Conservation (phyloP, 208 protist species). For the Vickermania ingenoplastis region DNA sequence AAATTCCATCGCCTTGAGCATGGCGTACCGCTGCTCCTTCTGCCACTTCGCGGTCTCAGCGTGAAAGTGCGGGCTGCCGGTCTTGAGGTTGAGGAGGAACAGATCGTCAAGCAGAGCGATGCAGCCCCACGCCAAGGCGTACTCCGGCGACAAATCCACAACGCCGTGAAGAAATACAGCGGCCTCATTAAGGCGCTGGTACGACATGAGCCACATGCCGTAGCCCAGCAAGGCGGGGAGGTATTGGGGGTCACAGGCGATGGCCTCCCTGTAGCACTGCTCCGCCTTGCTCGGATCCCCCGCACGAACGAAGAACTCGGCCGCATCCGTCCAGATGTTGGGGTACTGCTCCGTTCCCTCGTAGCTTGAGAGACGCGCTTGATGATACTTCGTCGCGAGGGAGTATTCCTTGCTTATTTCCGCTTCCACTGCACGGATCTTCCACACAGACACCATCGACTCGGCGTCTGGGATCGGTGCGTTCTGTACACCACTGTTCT, state of each 20-base stretch:
- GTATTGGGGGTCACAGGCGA: conserved; percentile 51
- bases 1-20: conserved; percentile 33
- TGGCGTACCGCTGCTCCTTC: conserved; percentile 38
- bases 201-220: conserved; percentile 68
- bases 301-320: conserved; percentile 60
- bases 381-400: conserved; percentile 60
- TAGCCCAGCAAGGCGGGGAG: conserved; percentile 64
- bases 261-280: conserved; percentile 84
- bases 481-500: background rate
- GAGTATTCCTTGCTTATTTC: conserved; percentile 53
- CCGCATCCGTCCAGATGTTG: conserved; percentile 65
- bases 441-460: conserved; percentile 19
- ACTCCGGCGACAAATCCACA: conserved; percentile 36
- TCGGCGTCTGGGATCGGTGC: background rate
- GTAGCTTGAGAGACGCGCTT: conserved; percentile 54
- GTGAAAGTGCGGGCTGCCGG: conserved; percentile 29
- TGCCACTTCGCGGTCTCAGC: conserved; percentile 36
- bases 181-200: conserved; percentile 69
- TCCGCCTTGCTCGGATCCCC: conserved; percentile 75
- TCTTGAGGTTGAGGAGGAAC: conserved; percentile 28
- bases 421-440: conserved; percentile 69
- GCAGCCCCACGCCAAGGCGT: conserved; percentile 57
- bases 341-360: conserved; percentile 3
- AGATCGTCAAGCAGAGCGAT: conserved; percentile 58
- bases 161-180: conserved; percentile 79